Conservation (phyloP, 176 grass and related monocot species). For the Metroxylon sagu region DNA sequence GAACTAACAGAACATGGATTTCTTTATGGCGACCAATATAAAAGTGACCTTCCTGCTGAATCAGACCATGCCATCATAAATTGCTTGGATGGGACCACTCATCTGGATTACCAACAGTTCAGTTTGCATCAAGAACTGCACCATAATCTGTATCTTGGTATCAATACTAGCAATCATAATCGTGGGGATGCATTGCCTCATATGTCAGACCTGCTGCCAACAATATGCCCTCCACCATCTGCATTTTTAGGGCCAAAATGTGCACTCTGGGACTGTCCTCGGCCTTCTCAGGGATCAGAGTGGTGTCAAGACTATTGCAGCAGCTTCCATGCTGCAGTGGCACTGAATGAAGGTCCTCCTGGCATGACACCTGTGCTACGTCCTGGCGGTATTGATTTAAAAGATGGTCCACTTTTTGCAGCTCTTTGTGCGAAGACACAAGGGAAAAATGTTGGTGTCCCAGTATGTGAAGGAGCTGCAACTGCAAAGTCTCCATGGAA, state of each 20-base stretch:
- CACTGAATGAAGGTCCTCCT: slow-evolving; percentile 11
- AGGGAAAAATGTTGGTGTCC: slow-evolving; percentile 15
- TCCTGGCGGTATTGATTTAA: slow-evolving; percentile 14
- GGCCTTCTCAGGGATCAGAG: slow-evolving; percentile 15
- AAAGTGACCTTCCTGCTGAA: slow-evolving; percentile 42
- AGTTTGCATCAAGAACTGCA: slow-evolving; percentile 45
- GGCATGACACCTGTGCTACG: slow-evolving; percentile 19
- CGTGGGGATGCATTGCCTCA: neutral
- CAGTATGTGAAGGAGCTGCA: slow-evolving; percentile 18
- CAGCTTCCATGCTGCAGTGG: slow-evolving; percentile 18
- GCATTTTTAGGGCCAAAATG: slow-evolving; percentile 18
- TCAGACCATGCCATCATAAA: slow-evolving; percentile 35
- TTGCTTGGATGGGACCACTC: slow-evolving; percentile 46
- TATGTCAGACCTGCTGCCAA: neutral
- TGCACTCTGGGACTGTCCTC: slow-evolving; percentile 19
- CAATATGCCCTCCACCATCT: slow-evolving; percentile 15
- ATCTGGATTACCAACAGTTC: slow-evolving; percentile 59
- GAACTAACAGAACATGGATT: slow-evolving; percentile 61
- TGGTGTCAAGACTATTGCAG: slow-evolving; percentile 16
- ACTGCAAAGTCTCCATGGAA: slow-evolving; percentile 17
- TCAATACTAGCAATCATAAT: neutral
- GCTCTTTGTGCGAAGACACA: slow-evolving; percentile 10
- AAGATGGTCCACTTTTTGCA: slow-evolving; percentile 17
- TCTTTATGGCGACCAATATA: slow-evolving; percentile 54
- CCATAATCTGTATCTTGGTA: slow-evolving; percentile 32